Base-by-base conservation (phyloP, 768 basidiomycete species). In the Botryobasidium botryosum region DNA sequence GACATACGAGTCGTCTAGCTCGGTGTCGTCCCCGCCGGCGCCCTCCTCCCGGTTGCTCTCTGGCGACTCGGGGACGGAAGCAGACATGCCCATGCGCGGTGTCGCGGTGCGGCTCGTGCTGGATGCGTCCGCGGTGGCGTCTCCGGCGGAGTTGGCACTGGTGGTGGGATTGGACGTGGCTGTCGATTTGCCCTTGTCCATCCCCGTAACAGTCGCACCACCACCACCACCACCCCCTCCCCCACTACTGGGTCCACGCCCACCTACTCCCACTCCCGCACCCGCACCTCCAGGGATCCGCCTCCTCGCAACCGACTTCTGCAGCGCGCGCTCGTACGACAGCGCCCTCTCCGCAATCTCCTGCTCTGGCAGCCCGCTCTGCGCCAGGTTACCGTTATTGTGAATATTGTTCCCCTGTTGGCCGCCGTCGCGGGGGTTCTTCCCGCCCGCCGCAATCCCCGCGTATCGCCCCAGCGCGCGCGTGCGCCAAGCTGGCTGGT, bases 261-360 rank as follows among this genome's bases (percentile, higher is more conserved):
- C 43, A 23, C 35, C 43, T 15, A 27, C 28, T 8, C 21, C 35
- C 27, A 46, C 43, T 35, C 31, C 24, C 28, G 17, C 20, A 8
- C 8, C 10, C 8, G 10, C 17, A 17, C 31, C 10, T 17, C 31
- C 10, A 33, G 8, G 31, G 10, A 17, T 23, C n/a, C 35, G 1
- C 38, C 33, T 32, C 15, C 25, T 50, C 12, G 42, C 50, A 40
- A 46, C 32, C 1, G 43, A 35, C 28, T 40, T 49, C 21, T 67
- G 66, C 39, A 85, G 63, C 27, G 80, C 79, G 23, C 74, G 72
- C 55, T 84, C 84, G 58, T 85, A 82, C 54, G 77, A 76, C 49
- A 75, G 71, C n/a, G 72, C 69, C 37, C 70, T 71, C 47, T 76
- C 77, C 12, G 50, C 48, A 61, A 52, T 42, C 57, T 52, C 48